Conservation (phyloP, 331 rosid species). For the Cydonia oblonga region DNA sequence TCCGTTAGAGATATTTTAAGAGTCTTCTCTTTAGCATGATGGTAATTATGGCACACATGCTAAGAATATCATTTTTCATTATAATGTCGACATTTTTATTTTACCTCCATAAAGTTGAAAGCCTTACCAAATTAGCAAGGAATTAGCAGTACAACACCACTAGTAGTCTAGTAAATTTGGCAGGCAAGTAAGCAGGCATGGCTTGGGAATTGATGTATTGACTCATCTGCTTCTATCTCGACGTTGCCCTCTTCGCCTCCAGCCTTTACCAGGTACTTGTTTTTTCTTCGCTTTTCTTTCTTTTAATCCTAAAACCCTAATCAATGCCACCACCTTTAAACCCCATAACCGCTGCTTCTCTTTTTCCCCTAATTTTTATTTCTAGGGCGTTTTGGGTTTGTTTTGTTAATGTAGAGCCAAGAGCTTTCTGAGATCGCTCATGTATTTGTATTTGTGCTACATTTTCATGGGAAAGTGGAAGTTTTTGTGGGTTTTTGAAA, state of each 20-base stretch:
- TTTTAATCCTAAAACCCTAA: background rate
- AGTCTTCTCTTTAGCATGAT: no score
- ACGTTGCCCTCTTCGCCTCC: constrained; percentile 52
- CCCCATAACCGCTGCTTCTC: background rate
- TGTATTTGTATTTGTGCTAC: background rate
- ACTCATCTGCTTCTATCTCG: constrained; percentile 44
- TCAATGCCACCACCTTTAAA: no score
- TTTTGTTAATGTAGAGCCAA: background rate
- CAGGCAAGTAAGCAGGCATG: constrained; percentile 18
- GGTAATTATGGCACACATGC: no score
- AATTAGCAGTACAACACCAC: no score
- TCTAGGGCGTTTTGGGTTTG: background rate
- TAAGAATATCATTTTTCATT: no score
- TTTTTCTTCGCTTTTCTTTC: background rate
- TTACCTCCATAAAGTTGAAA: no score
- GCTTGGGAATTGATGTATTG: constrained; percentile 53
- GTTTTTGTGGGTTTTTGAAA: background rate
- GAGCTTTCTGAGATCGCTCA: background rate
- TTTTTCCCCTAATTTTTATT: background rate
- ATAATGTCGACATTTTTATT: no score
- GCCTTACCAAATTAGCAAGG: no score
- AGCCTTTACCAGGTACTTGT: constrained; percentile 60
- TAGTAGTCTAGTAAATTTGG: no score
- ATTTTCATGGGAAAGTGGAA: background rate
- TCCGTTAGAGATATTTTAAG: no score